Evolutionary conservation across 1,284 basidiomycete species (phyloP), one percentile per base, ranked within the genome.

Genomic region (Exobasidium cylindrosporum): DNA sequence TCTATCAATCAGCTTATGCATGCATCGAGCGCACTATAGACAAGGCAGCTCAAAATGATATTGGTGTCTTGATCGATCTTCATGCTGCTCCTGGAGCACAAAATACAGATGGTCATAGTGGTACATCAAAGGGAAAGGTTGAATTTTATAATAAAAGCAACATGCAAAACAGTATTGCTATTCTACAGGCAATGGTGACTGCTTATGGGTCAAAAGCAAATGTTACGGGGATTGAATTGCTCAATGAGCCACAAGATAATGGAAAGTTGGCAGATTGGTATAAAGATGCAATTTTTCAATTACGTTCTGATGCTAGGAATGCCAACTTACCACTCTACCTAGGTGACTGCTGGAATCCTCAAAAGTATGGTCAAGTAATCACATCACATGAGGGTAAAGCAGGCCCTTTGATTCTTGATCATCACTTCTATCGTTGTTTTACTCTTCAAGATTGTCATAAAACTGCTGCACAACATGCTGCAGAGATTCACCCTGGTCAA

Each of bases 351-450:
- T 94, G 91, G 91, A 84, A 86, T 72, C 85, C 87, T 0, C 84
- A 86, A 31, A 82, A 85, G 67, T 92, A 91, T 73, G 83, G 86
- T 1, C 82, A 83, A 31, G 88, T 73, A 81, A 87, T 66, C 81
- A 67, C 10, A 31, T 2, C 81, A 82, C 28, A 66, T 7, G 60
- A 75, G 57, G 77, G 68, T 24, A 44, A 43, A 17, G 65, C 54
- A 54, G 72, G 69, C 56, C 86, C 87, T 31, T 82, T 87, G 17
- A 86, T 88, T 17, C 81, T 91, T 30, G 91, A 94, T 80, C 88
- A 92, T 73, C 91, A 93, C 77, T 84, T 93, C 23, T 94, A 93
- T 77, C 86, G 91, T 35, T 92, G 89, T 79, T 90, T 90, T 79
- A 89, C 88, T 23, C 71, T 69, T 10, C 81, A 82, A 3, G 91